These are phyloP conservation scores for Mycena latifolia DNA, from an alignment of 768 basidiomycete genomes.

Conservation along the genomic window DNA sequence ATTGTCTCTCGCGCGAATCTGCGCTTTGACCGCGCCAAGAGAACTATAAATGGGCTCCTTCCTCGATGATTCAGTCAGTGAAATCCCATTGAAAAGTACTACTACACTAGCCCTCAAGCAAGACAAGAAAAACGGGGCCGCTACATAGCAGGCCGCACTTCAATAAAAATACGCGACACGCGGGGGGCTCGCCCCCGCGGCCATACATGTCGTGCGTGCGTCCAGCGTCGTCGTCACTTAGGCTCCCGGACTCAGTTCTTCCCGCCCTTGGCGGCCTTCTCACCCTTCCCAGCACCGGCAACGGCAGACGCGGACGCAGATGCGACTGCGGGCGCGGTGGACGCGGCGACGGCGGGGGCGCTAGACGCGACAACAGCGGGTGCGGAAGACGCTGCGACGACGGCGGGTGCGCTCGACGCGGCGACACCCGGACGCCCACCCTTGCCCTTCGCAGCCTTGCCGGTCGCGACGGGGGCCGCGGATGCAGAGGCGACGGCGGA, in stretches of 20 bases:
- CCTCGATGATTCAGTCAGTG: too few relatives aligned
- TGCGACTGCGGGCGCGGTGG: too few relatives aligned
- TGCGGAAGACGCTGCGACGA: neutral
- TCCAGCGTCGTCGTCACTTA: neutral
- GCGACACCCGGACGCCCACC: constrained; percentile 1
- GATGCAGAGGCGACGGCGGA: neutral
- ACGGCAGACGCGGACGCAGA: too few relatives aligned
- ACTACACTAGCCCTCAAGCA: too few relatives aligned
- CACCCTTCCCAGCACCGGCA: too few relatives aligned
- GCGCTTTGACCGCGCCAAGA: too few relatives aligned
- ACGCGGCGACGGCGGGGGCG: neutral
- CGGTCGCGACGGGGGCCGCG: neutral
- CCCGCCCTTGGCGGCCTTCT: neutral
- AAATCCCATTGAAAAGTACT: too few relatives aligned
- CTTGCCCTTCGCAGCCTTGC: constrained; percentile 8
- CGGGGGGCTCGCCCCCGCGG: neutral
- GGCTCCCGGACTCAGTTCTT: neutral
- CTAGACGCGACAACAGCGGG: neutral
- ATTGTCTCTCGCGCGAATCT: too few relatives aligned
- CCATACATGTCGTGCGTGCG: neutral
- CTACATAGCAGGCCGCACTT: neutral
- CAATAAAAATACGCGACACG: neutral
- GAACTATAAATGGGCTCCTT: too few relatives aligned
- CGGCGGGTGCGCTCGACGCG: neutral
- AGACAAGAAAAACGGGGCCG: neutral